phyloP scores from a whole-genome alignment of 2,329 filamentous ascomycete species.

The Colletotrichum neosansevieriae region DNA sequence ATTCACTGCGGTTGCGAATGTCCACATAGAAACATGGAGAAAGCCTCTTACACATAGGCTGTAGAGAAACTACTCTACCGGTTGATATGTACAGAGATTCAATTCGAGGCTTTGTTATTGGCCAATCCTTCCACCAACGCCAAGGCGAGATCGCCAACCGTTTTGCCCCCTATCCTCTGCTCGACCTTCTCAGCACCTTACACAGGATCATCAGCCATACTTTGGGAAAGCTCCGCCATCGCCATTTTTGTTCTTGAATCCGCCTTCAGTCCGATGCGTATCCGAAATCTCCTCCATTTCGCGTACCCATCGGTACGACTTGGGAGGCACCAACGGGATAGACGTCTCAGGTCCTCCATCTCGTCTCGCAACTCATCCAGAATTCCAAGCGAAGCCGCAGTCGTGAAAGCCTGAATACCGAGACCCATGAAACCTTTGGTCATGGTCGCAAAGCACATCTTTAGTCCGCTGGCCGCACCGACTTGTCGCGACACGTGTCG shows the following conservation, averaged over 20 bases:
- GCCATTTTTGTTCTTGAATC: slow-evolving; percentile 64
- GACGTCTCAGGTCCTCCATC: slow-evolving; percentile 62
- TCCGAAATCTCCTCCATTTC: slow-evolving; percentile 83
- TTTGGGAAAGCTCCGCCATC: slow-evolving; percentile 71
- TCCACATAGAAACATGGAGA: too few relatives aligned
- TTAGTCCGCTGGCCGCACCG: slow-evolving; percentile 69
- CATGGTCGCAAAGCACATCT: slow-evolving; percentile 74
- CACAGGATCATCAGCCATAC: slow-evolving; percentile 71
- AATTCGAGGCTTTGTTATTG: slow-evolving; percentile 47
- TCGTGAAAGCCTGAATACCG: slow-evolving; percentile 77
- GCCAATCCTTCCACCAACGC: slow-evolving; percentile 61
- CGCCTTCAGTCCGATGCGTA: slow-evolving; percentile 74
- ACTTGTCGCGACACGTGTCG: slow-evolving; percentile 62
- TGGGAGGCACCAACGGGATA: slow-evolving; percentile 73
- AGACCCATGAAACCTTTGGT: slow-evolving; percentile 76
- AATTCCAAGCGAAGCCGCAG: slow-evolving; percentile 73
- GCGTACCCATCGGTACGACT: slow-evolving; percentile 82
- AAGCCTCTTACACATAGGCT: too few relatives aligned
- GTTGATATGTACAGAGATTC: too few relatives aligned
- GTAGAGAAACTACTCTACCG: too few relatives aligned
- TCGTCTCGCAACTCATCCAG: slow-evolving; percentile 68
- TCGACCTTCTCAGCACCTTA: slow-evolving; percentile 70
- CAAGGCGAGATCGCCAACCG: slow-evolving; percentile 67
- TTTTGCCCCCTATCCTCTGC: slow-evolving; percentile 65
- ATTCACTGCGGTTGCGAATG: too few relatives aligned